phyloP scores from a whole-genome alignment of 257 asterid genomes.

The Mitragyna speciosa region DNA sequence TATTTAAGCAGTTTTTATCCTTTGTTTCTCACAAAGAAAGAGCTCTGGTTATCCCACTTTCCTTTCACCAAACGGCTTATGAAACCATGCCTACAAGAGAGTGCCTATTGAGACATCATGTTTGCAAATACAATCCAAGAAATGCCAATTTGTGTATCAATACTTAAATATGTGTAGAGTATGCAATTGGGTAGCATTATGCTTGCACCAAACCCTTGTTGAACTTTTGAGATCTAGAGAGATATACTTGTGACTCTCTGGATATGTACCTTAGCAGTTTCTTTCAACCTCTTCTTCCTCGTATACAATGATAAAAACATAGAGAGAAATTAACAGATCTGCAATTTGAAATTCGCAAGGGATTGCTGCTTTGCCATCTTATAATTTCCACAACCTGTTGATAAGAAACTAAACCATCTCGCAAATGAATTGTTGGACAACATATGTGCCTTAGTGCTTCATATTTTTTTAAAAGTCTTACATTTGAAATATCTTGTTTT shows the following conservation, averaged over 20 bases:
- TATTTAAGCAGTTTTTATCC: not conserved
- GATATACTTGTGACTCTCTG: not conserved
- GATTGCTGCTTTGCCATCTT: too few relatives aligned
- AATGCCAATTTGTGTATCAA: not conserved
- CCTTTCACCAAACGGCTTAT: not conserved
- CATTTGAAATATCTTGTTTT: not conserved
- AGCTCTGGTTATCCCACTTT: not conserved
- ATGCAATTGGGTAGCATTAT: not conserved
- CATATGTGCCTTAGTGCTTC: too few relatives aligned
- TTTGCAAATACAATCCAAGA: not conserved
- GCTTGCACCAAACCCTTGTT: not conserved
- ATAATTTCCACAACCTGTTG: too few relatives aligned
- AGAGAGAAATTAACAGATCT: not conserved
- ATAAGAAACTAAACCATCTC: too few relatives aligned
- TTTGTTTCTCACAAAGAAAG: not conserved
- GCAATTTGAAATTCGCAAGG: not conserved
- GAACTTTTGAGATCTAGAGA: not conserved
- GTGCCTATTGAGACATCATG: not conserved
- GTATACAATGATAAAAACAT: not conserved
- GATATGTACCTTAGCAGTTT: not conserved
- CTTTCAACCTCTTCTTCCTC: not conserved
- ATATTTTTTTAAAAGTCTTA: too few relatives aligned
- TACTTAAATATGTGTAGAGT: not conserved
- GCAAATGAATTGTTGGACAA: too few relatives aligned
- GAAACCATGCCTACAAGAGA: not conserved